Conservation (phyloP, 768 basidiomycete genomes). For the Russula vinacea region DNA sequence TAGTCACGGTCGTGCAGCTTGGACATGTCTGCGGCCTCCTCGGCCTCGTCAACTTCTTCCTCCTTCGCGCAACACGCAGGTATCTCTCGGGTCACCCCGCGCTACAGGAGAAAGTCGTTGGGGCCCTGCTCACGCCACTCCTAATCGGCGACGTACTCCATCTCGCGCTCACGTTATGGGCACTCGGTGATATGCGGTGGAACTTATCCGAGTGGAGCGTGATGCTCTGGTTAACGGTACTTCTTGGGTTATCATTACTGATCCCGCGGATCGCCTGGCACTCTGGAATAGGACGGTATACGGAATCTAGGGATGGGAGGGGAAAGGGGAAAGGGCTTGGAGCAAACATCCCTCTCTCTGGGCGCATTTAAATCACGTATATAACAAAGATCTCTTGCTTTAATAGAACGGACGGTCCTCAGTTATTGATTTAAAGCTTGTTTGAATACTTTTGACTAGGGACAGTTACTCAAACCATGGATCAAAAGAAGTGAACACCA, state of each 20-base stretch:
- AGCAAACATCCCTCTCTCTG: constrained; percentile 2
- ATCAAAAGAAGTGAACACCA: no score
- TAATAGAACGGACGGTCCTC: not conserved
- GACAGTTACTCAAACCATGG: not conserved
- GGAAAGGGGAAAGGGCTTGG: constrained; percentile 6
- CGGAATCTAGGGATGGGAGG: constrained; percentile 57
- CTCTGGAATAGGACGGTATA: constrained; percentile 70
- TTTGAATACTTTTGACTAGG: not conserved
- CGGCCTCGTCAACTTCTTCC: constrained; percentile 65
- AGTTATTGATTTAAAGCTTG: not conserved
- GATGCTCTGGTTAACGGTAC: constrained; percentile 65
- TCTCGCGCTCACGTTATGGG: constrained; percentile 67
- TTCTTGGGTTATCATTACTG: constrained; percentile 61
- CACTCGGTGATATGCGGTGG: constrained; percentile 69
- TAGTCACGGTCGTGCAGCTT: constrained; percentile 70
- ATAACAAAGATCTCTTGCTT: not conserved
- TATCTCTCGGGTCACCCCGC: constrained; percentile 57
- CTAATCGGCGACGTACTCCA: constrained; percentile 68
- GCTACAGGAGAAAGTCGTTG: constrained; percentile 69
- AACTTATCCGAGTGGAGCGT: constrained; percentile 58
- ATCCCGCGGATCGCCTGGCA: constrained; percentile 73
- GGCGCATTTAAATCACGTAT: not conserved
- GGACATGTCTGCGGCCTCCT: constrained; percentile 75
- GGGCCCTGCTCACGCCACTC: constrained; percentile 62
- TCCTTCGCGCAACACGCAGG: constrained; percentile 58